phyloP scores from a whole-genome alignment of 129 eudicot genomes.

The Solidago caesia region DNA sequence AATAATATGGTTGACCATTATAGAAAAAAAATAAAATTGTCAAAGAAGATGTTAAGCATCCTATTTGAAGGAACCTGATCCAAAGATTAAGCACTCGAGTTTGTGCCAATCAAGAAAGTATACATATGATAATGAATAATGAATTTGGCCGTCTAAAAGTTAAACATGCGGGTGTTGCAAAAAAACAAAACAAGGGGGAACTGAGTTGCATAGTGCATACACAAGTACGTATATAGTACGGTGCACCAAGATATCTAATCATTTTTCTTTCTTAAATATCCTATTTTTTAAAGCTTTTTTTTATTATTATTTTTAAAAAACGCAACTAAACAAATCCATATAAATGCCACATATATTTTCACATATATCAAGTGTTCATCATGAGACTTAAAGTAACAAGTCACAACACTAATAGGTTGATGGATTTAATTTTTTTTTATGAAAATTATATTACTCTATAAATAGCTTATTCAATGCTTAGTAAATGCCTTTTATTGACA shows the following conservation, averaged over 20 bases:
- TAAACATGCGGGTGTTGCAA: not conserved
- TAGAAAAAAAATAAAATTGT: not conserved
- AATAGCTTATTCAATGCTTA: too few species aligned
- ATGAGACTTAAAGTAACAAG: too few species aligned
- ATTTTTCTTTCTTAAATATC: too few species aligned
- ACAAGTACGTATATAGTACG: not conserved
- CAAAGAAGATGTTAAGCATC: constrained; percentile 25
- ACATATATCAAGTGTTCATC: too few species aligned
- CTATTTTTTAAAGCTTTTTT: too few species aligned
- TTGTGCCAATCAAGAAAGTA: not conserved
- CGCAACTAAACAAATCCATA: too few species aligned
- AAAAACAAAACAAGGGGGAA: not conserved
- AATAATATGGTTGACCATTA: not conserved
- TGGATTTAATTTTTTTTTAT: too few species aligned
- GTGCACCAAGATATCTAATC: not conserved
- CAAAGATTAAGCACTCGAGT: constrained; percentile 26
- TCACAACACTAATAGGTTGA: too few species aligned
- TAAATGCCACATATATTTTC: too few species aligned
- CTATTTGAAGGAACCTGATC: constrained; percentile 29
- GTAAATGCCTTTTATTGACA: too few species aligned
- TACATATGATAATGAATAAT: not conserved
- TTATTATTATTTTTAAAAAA: too few species aligned
- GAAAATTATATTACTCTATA: too few species aligned
- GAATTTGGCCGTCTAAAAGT: not conserved
- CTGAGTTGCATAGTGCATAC: not conserved